Base-by-base conservation (phyloP, 495 filamentous ascomycete species). In the Aspergillus avenaceus region DNA sequence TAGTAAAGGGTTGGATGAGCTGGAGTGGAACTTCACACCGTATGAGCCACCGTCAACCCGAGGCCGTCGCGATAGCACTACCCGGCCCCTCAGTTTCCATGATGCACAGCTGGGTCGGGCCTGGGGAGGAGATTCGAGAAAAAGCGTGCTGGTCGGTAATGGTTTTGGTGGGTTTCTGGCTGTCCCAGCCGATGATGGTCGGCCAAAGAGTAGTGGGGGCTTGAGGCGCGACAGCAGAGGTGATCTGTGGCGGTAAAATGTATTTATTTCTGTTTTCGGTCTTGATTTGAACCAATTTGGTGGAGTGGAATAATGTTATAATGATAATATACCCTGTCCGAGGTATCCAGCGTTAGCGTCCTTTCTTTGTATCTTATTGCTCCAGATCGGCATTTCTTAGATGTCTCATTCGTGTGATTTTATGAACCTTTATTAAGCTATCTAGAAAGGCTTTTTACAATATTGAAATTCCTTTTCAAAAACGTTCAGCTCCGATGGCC, bases 91-190 rank as follows among this genome's bases (percentile, higher is more conserved):
- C 5, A 79, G 74, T 55, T 70, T 81, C 34, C 78, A 80, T 49
- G 70, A 69, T 26, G 76, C 78, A 4, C 69, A 72, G 36, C 57
- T 84, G 14, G 76, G 75, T 32, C 74, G 79, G 25, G 73, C 76
- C 22, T 84, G 81, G 82, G 80, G 82, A 12, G 79, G 82, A 11
- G 76, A 81, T 41, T 73, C 79, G n/a, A 61, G 83, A 27, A 76
- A 78, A 56, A 79, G 73, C 51, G 73, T 84, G 14, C 65, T 85
- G n/a, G 82, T 86, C 0, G 87, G 87, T 2, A 89, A 90, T 60
- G 86, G 86, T 0, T 86, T 85, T 50, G 87, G 89, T 8, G 87
- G 88, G 7, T 96, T 90, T 67, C 68, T 95, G 34, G 84, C 87
- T 7, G 84, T 96, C 25, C 90, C 90, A 1, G 74, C 66, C 24